Evolutionary conservation across 2,329 filamentous ascomycete species (phyloP), one percentile per base, ranked within the genome.

Genomic region (Colletotrichum sp.): DNA sequence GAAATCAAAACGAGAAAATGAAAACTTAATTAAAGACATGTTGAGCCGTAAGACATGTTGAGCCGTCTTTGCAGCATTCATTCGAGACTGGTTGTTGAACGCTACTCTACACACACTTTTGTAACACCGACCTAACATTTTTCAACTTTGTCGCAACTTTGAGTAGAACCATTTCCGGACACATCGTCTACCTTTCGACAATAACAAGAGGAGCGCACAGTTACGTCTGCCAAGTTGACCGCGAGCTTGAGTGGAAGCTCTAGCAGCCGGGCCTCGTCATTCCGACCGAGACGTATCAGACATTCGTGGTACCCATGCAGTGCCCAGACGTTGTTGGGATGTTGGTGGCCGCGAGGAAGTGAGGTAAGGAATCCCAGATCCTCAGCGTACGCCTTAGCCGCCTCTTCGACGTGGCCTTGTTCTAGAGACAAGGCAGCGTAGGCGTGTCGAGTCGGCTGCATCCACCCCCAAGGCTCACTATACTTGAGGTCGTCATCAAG

Each of bases 381-480:
- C 2, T 90, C 91, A 18, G 83, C 85, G 77, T 94, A 94, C 1
- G 91, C 88, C 2, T 81, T 85, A 4, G 87, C 83, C 0, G 92
- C 92, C 63, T 93, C 85, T 39, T 90, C 86, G 1, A 90, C 84
- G 24, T 85, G 85, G 0, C 89, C 91, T 79, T 94, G 93, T 81
- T 95, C 94, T 12, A 94, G 86, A 36, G 94, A 81, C 5, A 95
- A 85, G 0, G 93, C 93, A 2, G 92, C 93, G 69, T 93, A 93
- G 0, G 93, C 93, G 82, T 95, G 94, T 5, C 93, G 87, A 0
- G 91, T 90, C 0, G 93, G 93, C 80, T 94, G 92, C 93, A 95
- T 95, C 93, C 93, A 95, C 0, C 92, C 92, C 93, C 93, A 95
- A 0, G 94, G 94, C 81, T 95, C 94, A 64, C 93, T 92, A 76